phyloP scores from a whole-genome alignment of 139 green algal species.

The Chlamydomonas applanata region DNA sequence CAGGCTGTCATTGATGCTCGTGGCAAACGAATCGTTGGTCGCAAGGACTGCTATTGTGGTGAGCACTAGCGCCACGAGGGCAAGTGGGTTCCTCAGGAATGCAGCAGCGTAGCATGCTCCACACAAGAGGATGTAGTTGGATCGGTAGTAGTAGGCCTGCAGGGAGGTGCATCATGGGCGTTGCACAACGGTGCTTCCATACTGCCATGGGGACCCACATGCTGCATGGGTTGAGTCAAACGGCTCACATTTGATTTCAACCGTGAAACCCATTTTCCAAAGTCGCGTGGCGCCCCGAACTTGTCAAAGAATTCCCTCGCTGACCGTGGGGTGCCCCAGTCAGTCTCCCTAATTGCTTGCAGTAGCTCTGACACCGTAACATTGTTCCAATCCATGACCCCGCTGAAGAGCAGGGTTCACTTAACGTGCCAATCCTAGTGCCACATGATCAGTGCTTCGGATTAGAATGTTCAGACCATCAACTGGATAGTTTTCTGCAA shows the following conservation, averaged over 20 bases:
- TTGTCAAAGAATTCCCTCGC: not conserved
- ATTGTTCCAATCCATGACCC: conserved; percentile 28
- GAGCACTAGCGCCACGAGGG: conserved; percentile 16
- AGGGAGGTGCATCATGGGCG: no score
- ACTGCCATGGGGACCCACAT: no score
- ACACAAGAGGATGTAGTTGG: conserved; percentile 45
- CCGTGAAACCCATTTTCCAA: conserved; percentile 6
- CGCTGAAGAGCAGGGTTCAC: no score
- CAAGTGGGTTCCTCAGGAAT: conserved; percentile 25
- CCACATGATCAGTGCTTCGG: no score
- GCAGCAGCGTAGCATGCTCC: conserved; percentile 18
- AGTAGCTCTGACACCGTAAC: conserved; percentile 11
- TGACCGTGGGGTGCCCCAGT: not conserved
- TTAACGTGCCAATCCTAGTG: no score
- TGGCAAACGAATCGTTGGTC: conserved; percentile 55
- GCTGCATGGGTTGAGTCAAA: not conserved
- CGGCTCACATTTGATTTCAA: conserved; percentile 41
- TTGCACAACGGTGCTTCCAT: no score
- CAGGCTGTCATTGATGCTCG: conserved; percentile 29
- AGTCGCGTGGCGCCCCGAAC: not conserved
- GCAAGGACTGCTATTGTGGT: conserved; percentile 14
- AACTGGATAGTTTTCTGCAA: no score
- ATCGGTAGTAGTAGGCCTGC: conserved; percentile 51
- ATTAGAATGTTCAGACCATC: no score
- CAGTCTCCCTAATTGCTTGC: conserved; percentile 3